Evolutionary conservation across 2,329 filamentous ascomycete species (phyloP).

Genomic region (Fusarium bulbicola): DNA sequence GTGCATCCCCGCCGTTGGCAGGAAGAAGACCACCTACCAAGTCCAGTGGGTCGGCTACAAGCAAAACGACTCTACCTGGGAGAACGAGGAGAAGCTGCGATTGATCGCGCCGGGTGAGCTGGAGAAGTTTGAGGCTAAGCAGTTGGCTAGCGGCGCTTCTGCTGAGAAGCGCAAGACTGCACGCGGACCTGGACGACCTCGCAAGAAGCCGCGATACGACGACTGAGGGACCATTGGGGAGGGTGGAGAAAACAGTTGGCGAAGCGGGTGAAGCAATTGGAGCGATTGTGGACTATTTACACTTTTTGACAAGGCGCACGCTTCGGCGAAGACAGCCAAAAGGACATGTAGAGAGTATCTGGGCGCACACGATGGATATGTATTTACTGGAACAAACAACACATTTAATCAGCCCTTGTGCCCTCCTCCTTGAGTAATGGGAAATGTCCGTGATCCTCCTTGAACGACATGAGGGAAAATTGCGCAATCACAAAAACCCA

Average conservation of each 20-base stretch:
- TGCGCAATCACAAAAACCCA: conserved; percentile 81
- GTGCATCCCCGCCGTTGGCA: conserved; percentile 23
- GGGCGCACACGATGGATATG: conserved; percentile 22
- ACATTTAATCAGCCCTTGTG: conserved; percentile 1
- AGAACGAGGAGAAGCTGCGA: conserved; percentile 36
- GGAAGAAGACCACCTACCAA: conserved; percentile 36
- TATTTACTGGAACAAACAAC: conserved; percentile 15
- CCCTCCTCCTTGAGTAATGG: conserved; percentile 51
- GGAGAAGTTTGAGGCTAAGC: conserved; percentile 39
- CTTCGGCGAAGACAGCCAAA: background rate
- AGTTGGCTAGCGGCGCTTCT: conserved; percentile 15
- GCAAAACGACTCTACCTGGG: conserved; percentile 35
- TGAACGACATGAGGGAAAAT: conserved; percentile 72
- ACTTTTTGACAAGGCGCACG: background rate
- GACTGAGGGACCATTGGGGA: background rate
- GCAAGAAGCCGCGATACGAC: conserved; percentile 33
- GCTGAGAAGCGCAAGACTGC: conserved; percentile 35
- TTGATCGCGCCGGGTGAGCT: conserved; percentile 38
- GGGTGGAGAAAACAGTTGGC: background rate
- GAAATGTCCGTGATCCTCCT: conserved; percentile 66
- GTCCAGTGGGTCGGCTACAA: conserved; percentile 43
- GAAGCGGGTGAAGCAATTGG: background rate
- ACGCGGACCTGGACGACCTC: conserved; percentile 38
- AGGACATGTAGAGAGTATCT: conserved; percentile 20
- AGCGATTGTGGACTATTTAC: background rate